phyloP scores from a whole-genome alignment of 192 early-diverging fungal genomes.

The Umbelopsis isabellina region DNA sequence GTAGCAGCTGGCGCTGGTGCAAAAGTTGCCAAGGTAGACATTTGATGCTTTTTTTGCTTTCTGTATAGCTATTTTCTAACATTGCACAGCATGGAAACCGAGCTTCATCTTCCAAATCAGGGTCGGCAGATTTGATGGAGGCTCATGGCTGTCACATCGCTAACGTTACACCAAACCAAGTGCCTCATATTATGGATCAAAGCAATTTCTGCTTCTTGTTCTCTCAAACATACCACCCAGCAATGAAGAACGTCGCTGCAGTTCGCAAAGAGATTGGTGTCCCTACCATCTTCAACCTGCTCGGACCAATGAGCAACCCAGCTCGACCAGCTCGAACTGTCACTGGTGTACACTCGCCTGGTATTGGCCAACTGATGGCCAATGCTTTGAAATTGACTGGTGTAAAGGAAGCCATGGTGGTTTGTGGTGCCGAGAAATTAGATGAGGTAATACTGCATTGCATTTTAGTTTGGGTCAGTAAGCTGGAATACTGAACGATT shows the following conservation, averaged over 20 bases:
- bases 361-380: constrained; percentile 80
- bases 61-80: not conserved
- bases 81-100: constrained; percentile 83
- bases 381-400: constrained; percentile 81
- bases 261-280: constrained; percentile 87
- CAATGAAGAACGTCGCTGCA: constrained; percentile 78
- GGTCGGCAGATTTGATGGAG: constrained; percentile 95
- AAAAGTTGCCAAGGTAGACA: constrained; percentile 83
- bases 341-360: constrained; percentile 87
- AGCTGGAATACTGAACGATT: not conserved
- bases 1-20: constrained; percentile 91
- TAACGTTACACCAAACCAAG: constrained; percentile 64
- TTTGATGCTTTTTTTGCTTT: constrained; percentile 21
- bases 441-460: constrained; percentile 69
- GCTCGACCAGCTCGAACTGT: constrained; percentile 79
- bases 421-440: constrained; percentile 86
- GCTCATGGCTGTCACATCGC: constrained; percentile 74
- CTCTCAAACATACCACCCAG: constrained; percentile 88
- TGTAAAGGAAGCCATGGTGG: constrained; percentile 83
- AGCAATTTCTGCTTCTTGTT: constrained; percentile 91
- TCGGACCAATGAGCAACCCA: constrained; percentile 93
- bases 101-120: constrained; percentile 86
- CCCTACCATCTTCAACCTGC: constrained; percentile 91
- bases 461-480: not conserved
- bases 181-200: constrained; percentile 64